Percentiles rank a stretch among this genome's conserved stretches.
Evolutionary conservation across 148 eudicot species (phyloP).

Genomic region (Pouteria glomerata): DNA sequence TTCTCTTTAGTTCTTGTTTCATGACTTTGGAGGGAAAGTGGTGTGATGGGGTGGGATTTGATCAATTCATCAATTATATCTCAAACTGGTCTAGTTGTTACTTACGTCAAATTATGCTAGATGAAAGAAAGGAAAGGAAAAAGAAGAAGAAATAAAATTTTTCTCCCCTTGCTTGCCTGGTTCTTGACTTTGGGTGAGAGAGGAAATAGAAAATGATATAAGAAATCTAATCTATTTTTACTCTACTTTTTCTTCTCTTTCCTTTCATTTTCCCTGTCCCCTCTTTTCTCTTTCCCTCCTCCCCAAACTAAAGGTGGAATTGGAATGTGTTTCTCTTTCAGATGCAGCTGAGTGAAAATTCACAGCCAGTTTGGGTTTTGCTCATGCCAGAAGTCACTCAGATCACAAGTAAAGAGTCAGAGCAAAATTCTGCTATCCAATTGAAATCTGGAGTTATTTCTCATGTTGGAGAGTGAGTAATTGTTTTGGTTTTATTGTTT

Average conservation of each 20-base stretch:
- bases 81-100: neutral
- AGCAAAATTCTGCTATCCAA: conserved; percentile 18
- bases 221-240: too few relatives aligned
- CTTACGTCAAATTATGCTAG: neutral
- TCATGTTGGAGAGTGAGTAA: conserved; percentile 60
- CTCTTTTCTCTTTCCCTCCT: too few relatives aligned
- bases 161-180: too few relatives aligned
- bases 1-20: neutral
- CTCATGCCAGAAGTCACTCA: conserved; percentile 26
- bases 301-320: neutral
- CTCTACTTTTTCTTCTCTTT: too few relatives aligned
- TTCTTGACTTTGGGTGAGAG: too few relatives aligned
- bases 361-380: conserved; percentile 66
- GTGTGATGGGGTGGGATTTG: neutral
- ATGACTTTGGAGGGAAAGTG: neutral
- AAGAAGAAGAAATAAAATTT: too few relatives aligned
- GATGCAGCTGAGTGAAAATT: conserved; percentile 66
- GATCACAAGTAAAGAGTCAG: conserved; percentile 14
- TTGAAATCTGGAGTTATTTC: conserved; percentile 61
- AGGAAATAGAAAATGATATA: too few relatives aligned
- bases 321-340: conserved; percentile 15
- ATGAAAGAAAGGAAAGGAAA: too few relatives aligned
- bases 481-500: neutral
- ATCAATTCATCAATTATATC: neutral
- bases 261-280: too few relatives aligned